A percentile compares a stretch with the other conserved stretches of the same genome.
These are phyloP conservation scores for Sutorius eximius DNA, from an alignment of 1,284 basidiomycete genomes.

Conservation along the genomic window DNA sequence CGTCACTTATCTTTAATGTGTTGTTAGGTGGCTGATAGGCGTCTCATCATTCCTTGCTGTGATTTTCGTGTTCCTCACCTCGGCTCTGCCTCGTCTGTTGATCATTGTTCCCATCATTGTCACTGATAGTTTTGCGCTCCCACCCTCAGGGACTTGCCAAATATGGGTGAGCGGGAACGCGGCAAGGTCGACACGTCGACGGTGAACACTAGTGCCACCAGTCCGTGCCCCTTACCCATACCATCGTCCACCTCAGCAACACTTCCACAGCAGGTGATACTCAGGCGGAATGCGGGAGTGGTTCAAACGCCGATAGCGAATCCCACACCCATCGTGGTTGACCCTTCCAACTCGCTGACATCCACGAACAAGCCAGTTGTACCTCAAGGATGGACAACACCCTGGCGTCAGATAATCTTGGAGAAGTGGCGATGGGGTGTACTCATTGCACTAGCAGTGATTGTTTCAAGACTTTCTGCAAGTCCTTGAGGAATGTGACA, in stretches of 20 bases:
- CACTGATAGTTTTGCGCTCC: slow-evolving; percentile 65
- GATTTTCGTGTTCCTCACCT: slow-evolving; percentile 17
- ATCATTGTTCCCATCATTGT: slow-evolving; percentile 21
- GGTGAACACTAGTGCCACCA: slow-evolving; percentile 11
- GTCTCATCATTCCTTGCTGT: slow-evolving; percentile 23
- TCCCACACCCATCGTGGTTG: slow-evolving; percentile 5
- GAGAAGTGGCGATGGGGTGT: slow-evolving; percentile 84
- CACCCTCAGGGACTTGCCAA: slow-evolving; percentile 71
- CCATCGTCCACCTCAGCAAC: slow-evolving; percentile 23
- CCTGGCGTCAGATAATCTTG: slow-evolving; percentile 68
- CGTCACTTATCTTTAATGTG: slow-evolving; percentile 34
- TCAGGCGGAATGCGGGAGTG: slow-evolving; percentile 16
- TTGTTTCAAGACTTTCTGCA: slow-evolving; percentile 68
- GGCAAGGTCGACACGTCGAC: slow-evolving; percentile 44
- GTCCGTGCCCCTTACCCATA: slow-evolving; percentile 16
- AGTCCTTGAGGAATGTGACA: slow-evolving; percentile 20
- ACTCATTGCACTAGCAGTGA: slow-evolving; percentile 69
- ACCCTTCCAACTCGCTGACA: slow-evolving; percentile 26
- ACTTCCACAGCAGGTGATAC: slow-evolving; percentile 16
- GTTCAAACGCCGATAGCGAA: slow-evolving; percentile 8
- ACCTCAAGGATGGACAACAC: slow-evolving; percentile 47
- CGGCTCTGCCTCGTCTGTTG: slow-evolving; percentile 18
- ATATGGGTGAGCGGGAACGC: slow-evolving; percentile 81
- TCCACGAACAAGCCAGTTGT: slow-evolving; percentile 34
- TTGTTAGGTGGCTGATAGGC: slow-evolving; percentile 21